A percentile compares a stretch with the other conserved stretches of the same genome.
phyloP scores from a whole-genome alignment of 768 basidiomycete genomes.

The Termitomyces sp. region DNA sequence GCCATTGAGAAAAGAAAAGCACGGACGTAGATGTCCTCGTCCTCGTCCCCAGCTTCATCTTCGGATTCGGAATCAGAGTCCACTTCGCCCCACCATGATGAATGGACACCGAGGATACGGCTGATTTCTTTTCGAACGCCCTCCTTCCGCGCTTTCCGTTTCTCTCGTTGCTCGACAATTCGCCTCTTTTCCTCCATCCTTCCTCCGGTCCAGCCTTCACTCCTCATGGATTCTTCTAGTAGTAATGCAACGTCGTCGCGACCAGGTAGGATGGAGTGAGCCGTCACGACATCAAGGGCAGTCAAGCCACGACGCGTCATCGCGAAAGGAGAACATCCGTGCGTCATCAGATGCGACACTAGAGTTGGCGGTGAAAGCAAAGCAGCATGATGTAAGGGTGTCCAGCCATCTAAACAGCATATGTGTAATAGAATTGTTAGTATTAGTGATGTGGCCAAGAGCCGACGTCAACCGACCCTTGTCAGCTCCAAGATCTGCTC shows the following conservation, averaged over 20 bases:
- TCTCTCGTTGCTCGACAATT: conserved; percentile 50
- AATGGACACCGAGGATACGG: conserved; percentile 47
- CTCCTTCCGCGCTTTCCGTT: conserved; percentile 46
- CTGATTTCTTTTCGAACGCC: conserved; percentile 56
- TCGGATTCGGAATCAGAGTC: conserved; percentile 36
- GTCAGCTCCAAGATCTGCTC: conserved; percentile 65
- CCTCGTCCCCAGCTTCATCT: conserved; percentile 44
- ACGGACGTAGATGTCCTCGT: conserved; percentile 39
- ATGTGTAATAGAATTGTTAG: not conserved
- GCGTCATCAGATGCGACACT: conserved; percentile 88
- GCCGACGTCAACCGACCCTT: conserved; percentile 43
- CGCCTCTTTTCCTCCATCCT: conserved; percentile 67
- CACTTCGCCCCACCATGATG: conserved; percentile 64
- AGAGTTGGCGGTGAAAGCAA: conserved; percentile 86
- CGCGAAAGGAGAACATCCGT: conserved; percentile 81
- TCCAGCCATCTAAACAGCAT: conserved; percentile 76
- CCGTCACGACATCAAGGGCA: conserved; percentile 85
- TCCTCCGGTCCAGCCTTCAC: conserved; percentile 77
- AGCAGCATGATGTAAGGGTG: conserved; percentile 88
- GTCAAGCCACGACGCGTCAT: conserved; percentile 76
- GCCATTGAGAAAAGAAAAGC: conserved; percentile 12
- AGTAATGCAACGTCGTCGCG: conserved; percentile 84
- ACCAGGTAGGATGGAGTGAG: conserved; percentile 74
- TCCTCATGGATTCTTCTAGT: conserved; percentile 84
- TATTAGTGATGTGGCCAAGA: conserved; percentile 3